Conservation (phyloP, 495 filamentous ascomycete genomes). For the Hypomontagnella submonticulosa region DNA sequence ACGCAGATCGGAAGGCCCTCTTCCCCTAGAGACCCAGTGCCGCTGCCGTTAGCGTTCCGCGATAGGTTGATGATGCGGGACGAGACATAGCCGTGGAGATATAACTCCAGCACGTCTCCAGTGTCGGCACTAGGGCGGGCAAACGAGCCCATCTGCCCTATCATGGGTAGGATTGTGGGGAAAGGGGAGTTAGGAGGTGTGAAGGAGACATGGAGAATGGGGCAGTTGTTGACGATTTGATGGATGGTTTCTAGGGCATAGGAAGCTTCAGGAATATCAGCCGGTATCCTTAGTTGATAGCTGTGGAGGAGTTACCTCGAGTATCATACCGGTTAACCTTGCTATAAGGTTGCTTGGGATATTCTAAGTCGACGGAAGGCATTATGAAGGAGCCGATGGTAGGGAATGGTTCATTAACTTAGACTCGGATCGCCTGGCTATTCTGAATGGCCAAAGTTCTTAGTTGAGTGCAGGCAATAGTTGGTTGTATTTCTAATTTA, state of each 20-base stretch:
- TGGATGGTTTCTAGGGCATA: constrained; percentile 85
- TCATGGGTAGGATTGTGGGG: constrained; percentile 80
- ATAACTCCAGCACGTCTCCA: constrained; percentile 77
- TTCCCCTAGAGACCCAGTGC: constrained; percentile 49
- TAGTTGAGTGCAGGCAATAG: too few relatives aligned
- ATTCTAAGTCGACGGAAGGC: constrained; percentile 65
- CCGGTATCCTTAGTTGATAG: neutral
- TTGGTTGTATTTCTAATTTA: too few relatives aligned
- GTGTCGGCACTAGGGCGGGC: constrained; percentile 69
- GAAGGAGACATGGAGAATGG: constrained; percentile 89
- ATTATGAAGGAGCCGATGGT: constrained; percentile 49
- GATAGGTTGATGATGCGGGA: constrained; percentile 79
- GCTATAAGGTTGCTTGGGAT: constrained; percentile 73
- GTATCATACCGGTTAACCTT: constrained; percentile 77
- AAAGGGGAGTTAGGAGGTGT: constrained; percentile 71
- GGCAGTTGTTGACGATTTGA: constrained; percentile 77
- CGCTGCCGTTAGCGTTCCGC: constrained; percentile 51
- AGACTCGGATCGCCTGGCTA: neutral
- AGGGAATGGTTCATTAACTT: constrained; percentile 4
- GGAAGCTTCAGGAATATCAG: constrained; percentile 59
- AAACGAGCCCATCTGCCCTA: constrained; percentile 83
- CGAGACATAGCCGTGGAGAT: constrained; percentile 89
- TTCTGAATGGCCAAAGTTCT: too few relatives aligned
- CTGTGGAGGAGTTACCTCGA: constrained; percentile 62
- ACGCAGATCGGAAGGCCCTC: constrained; percentile 72